Percentiles rank a stretch among this genome's conserved stretches.
These are phyloP conservation scores for Orobanche coerulescens DNA, from an alignment of 257 asterid species.

Conservation along the genomic window DNA sequence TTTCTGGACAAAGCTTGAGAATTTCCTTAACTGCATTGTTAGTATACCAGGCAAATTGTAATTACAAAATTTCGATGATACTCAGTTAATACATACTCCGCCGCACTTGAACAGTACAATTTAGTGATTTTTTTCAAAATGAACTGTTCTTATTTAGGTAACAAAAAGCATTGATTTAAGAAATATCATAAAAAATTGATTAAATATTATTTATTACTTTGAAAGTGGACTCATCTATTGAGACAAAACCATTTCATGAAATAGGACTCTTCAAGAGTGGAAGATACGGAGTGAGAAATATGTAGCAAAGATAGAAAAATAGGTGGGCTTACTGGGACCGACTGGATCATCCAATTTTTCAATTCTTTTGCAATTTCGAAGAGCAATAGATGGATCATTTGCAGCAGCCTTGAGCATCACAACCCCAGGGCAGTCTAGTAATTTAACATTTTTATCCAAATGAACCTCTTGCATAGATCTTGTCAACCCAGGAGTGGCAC, in stretches of 20 bases:
- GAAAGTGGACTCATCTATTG: too few relatives aligned
- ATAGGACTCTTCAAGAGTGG: too few relatives aligned
- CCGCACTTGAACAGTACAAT: too few relatives aligned
- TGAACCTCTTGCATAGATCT: slow-evolving; percentile 93
- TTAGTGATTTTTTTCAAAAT: too few relatives aligned
- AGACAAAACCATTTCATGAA: too few relatives aligned
- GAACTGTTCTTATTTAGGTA: too few relatives aligned
- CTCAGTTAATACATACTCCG: too few relatives aligned
- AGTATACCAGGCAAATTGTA: slow-evolving; percentile 10
- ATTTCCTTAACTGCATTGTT: slow-evolving; percentile 72
- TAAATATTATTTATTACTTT: too few relatives aligned
- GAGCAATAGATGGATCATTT: slow-evolving; percentile 70
- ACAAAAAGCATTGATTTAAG: too few relatives aligned
- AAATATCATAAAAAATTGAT: too few relatives aligned
- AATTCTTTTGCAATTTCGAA: slow-evolving; percentile 90
- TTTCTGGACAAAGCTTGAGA: slow-evolving; percentile 72
- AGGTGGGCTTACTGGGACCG: slow-evolving; percentile 56
- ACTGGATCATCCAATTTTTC: slow-evolving; percentile 87
- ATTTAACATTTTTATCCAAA: slow-evolving; percentile 72
- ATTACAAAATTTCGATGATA: not conserved
- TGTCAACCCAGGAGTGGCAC: slow-evolving; percentile 93
- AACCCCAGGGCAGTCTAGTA: slow-evolving; percentile 93
- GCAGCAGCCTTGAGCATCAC: slow-evolving; percentile 81
- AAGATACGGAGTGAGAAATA: too few relatives aligned
- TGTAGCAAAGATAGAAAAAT: not conserved